Percentiles rank a stretch among this genome's conserved stretches.
Evolutionary conservation across 129 eudicot species (phyloP).

Genomic region (Smallanthus sonchifolius): DNA sequence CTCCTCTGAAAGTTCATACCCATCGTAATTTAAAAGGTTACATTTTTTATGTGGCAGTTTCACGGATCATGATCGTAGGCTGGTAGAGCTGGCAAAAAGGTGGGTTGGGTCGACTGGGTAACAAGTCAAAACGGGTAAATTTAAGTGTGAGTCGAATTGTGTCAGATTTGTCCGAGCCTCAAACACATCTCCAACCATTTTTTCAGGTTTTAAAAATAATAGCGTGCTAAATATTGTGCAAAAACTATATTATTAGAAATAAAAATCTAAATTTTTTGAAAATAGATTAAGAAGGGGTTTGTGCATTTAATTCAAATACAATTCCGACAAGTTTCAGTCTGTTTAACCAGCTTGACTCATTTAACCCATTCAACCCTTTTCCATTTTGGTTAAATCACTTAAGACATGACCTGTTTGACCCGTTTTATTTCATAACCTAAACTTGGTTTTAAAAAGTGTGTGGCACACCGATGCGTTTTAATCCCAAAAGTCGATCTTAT

Average conservation of each 20-base stretch:
- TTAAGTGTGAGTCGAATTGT: background rate
- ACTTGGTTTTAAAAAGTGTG: no score
- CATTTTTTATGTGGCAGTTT: background rate
- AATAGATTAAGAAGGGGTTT: background rate
- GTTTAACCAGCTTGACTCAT: background rate
- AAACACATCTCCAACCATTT: background rate
- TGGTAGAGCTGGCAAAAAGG: background rate
- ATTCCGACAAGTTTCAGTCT: background rate
- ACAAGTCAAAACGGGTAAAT: background rate
- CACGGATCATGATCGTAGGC: background rate
- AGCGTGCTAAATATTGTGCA: background rate
- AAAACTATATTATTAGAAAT: background rate
- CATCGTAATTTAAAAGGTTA: background rate
- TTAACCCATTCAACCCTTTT: background rate
- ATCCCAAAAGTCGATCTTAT: no score
- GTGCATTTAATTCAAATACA: background rate
- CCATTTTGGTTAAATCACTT: background rate
- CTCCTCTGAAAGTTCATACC: conserved; percentile 53
- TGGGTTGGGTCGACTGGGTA: background rate
- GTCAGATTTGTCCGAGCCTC: background rate
- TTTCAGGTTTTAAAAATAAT: background rate
- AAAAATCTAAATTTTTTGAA: background rate
- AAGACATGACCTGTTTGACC: background rate
- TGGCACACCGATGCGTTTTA: no score
- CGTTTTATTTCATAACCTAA: no score